phyloP scores from a whole-genome alignment of 371 early-diverging fungal species.

The Smittium mucronatum region DNA sequence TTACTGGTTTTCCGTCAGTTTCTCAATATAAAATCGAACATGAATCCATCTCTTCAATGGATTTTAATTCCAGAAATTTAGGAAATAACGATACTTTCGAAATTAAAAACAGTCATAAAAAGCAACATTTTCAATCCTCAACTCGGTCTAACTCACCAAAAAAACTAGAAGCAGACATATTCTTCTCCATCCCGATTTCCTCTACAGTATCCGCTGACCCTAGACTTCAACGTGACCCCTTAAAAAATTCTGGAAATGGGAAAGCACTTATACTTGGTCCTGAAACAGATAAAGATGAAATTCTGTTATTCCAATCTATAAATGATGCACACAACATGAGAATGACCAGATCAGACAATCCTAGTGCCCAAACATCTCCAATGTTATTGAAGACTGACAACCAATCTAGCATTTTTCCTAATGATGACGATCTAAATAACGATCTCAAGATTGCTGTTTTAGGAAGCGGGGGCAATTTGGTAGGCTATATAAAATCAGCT shows the following conservation, averaged over 20 bases:
- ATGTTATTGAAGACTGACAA: background rate
- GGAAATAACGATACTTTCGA: background rate
- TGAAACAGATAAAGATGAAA: background rate
- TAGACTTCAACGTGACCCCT: background rate
- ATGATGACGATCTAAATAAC: background rate
- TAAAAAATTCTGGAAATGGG: background rate
- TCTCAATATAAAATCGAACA: too few relatives aligned
- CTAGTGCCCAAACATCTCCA: background rate
- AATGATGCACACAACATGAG: background rate
- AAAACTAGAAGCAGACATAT: background rate
- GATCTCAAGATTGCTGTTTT: conserved; percentile 1
- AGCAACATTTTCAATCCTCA: background rate
- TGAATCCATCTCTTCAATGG: background rate
- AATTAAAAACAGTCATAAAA: background rate
- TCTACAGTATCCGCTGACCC: background rate
- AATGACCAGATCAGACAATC: background rate
- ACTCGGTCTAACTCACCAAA: background rate
- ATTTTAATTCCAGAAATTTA: background rate
- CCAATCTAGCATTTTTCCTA: background rate
- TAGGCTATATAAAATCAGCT: background rate
- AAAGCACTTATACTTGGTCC: background rate
- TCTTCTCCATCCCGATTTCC: background rate
- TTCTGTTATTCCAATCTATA: background rate
- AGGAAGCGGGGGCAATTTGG: conserved; percentile 6
- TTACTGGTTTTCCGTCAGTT: too few relatives aligned